Evolutionary conservation across 495 filamentous ascomycete genomes (phyloP).

Genomic region (Lasiosphaeria miniovina): DNA sequence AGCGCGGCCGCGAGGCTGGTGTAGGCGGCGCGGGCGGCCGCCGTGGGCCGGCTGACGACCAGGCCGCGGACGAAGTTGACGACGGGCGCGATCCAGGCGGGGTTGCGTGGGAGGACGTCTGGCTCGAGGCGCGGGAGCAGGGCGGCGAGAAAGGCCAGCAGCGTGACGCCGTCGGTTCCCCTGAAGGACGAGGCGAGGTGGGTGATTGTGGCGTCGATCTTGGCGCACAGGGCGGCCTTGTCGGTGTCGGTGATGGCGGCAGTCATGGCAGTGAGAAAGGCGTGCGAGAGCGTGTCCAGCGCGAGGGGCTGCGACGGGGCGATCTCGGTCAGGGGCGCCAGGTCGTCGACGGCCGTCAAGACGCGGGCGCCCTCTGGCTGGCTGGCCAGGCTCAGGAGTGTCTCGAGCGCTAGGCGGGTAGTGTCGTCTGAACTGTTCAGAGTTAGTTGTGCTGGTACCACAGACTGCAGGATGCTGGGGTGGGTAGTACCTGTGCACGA

Average conservation of each 20-base stretch:
- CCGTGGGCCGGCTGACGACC: conserved; percentile 44
- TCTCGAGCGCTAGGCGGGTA: conserved; percentile 49
- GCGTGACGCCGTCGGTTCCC: conserved; percentile 48
- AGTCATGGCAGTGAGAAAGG: conserved; percentile 45
- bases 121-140: conserved; percentile 41
- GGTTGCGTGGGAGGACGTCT: conserved; percentile 36
- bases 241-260: conserved; percentile 16
- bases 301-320: conserved; percentile 49
- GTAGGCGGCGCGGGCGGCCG: conserved; percentile 45
- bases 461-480: not conserved
- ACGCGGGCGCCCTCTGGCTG: conserved; percentile 42
- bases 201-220: conserved; percentile 44
- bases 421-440: conserved; percentile 48
- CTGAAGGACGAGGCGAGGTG: conserved; percentile 47
- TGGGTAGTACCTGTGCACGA: conserved; percentile 48
- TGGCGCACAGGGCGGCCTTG: conserved; percentile 28
- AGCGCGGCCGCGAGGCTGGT: conserved; percentile 51
- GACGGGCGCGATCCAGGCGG: conserved; percentile 44
- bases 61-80: conserved; percentile 41
- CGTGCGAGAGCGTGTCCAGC: conserved; percentile 49
- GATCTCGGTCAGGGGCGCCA: conserved; percentile 51
- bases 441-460: conserved; percentile 19
- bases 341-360: conserved; percentile 45
- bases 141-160: conserved; percentile 46
- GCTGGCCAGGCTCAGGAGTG: conserved; percentile 49